A percentile compares a stretch with the other conserved stretches of the same genome.
These are phyloP conservation scores for Podospora pseudopauciseta DNA, from an alignment of 495 filamentous ascomycete genomes.

Conservation along the genomic window DNA sequence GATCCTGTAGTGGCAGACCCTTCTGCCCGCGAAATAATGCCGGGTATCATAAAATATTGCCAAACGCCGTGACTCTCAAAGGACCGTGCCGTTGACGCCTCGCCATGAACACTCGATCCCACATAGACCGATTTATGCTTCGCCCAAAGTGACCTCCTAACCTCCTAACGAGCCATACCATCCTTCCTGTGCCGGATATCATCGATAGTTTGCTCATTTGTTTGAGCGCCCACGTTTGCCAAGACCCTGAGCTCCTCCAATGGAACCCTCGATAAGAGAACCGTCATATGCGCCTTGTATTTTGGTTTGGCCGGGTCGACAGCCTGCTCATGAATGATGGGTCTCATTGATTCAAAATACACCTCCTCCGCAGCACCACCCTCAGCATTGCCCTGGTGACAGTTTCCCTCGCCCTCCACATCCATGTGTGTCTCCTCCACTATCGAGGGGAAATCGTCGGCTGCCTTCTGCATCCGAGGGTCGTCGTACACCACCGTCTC, in stretches of 20 bases:
- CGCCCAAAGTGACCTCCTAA: conserved; percentile 3
- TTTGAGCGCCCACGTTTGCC: conserved; percentile 33
- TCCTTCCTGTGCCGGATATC: conserved; percentile 21
- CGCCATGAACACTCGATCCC: not conserved
- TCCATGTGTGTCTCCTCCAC: conserved; percentile 39
- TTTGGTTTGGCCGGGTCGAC: conserved; percentile 31
- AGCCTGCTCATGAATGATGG: conserved; percentile 44
- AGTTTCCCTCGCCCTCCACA: conserved; percentile 25
- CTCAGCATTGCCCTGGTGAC: conserved; percentile 33
- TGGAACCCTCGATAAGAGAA: conserved; percentile 56
- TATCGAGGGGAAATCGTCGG: conserved; percentile 22
- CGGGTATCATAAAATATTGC: not conserved
- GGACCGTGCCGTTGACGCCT: not conserved
- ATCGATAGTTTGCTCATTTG: conserved; percentile 34
- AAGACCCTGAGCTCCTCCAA: conserved; percentile 46
- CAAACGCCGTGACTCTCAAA: not conserved
- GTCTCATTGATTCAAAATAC: conserved; percentile 53
- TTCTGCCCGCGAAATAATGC: conserved; percentile 1
- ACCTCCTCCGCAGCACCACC: conserved; percentile 38
- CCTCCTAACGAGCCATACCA: conserved; percentile 17
- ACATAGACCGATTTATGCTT: not conserved
- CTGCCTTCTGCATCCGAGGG: conserved; percentile 14
- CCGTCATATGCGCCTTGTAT: conserved; percentile 47
- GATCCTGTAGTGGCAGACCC: not conserved
- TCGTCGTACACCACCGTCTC: conserved; percentile 31